Evolutionary conservation across 2,329 filamentous ascomycete species (phyloP).

Genomic region (Diplocarpon rosae): DNA sequence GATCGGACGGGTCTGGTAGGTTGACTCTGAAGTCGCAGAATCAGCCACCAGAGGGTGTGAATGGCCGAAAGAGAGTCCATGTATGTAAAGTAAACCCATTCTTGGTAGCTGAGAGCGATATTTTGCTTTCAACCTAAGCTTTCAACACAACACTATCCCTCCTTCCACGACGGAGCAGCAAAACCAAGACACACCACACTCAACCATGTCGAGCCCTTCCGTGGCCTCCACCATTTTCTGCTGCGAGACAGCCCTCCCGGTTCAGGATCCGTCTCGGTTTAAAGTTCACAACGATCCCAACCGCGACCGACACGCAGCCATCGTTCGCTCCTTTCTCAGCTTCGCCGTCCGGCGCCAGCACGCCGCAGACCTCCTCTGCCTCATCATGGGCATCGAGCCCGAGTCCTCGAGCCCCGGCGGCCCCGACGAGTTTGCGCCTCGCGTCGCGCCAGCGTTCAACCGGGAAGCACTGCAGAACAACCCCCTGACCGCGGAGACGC

Average conservation of each 20-base stretch:
- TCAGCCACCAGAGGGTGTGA: too few relatives aligned
- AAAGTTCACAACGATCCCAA: slow-evolving; percentile 18
- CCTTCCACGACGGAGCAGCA: too few relatives aligned
- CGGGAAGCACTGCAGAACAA: slow-evolving; percentile 18
- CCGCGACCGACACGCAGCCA: slow-evolving; percentile 15
- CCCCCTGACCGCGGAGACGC: slow-evolving; percentile 13
- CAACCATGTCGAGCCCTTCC: neutral
- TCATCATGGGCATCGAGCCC: neutral
- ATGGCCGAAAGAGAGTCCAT: too few relatives aligned
- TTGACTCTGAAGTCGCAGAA: too few relatives aligned
- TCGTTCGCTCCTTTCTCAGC: slow-evolving; percentile 15
- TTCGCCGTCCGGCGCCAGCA: slow-evolving; percentile 12
- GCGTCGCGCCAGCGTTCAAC: slow-evolving; percentile 12
- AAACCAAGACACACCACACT: too few relatives aligned
- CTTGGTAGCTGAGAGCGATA: too few relatives aligned
- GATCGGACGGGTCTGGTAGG: too few relatives aligned
- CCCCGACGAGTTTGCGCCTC: neutral
- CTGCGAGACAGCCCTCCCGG: slow-evolving; percentile 10
- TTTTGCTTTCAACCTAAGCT: too few relatives aligned
- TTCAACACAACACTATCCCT: too few relatives aligned
- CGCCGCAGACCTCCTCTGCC: slow-evolving; percentile 1
- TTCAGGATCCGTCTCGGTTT: neutral
- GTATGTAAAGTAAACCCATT: too few relatives aligned
- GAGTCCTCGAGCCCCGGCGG: neutral
- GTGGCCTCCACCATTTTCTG: slow-evolving; percentile 14